phyloP scores from a whole-genome alignment of 768 basidiomycete species.

The Rhizopogon rudus region DNA sequence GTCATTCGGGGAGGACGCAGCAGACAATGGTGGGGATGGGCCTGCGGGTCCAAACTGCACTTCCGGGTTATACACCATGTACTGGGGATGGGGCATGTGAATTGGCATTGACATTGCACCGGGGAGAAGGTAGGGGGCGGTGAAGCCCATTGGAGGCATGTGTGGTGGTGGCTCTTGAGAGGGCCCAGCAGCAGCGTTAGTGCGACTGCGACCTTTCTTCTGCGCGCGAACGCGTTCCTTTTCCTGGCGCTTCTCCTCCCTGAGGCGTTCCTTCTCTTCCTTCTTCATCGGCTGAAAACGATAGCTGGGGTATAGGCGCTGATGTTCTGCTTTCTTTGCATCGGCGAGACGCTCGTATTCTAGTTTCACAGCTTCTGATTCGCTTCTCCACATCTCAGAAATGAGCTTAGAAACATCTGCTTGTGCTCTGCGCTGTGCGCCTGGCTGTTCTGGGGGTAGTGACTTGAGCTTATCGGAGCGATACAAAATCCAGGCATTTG shows the following conservation, averaged over 20 bases:
- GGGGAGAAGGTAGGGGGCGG: slow-evolving; percentile 1
- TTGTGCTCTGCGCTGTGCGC: slow-evolving; percentile 42
- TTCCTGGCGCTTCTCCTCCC: slow-evolving; percentile 35
- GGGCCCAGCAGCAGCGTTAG: slow-evolving; percentile 8
- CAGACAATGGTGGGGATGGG: slow-evolving; percentile 51
- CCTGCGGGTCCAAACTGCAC: slow-evolving; percentile 29
- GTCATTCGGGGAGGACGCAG: slow-evolving; percentile 41
- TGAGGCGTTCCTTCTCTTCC: slow-evolving; percentile 40
- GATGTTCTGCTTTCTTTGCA: slow-evolving; percentile 47
- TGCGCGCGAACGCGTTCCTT: slow-evolving; percentile 31
- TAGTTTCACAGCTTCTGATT: slow-evolving; percentile 40
- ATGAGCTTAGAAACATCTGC: slow-evolving; percentile 62
- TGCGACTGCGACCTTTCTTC: slow-evolving; percentile 16
- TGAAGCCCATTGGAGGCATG: not conserved
- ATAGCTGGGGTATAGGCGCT: slow-evolving; percentile 48
- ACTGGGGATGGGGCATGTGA: slow-evolving; percentile 14
- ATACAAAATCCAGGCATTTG: slow-evolving; percentile 83
- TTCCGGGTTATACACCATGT: slow-evolving; percentile 23
- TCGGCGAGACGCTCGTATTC: slow-evolving; percentile 53
- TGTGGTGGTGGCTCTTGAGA: not conserved
- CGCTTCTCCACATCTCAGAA: slow-evolving; percentile 58
- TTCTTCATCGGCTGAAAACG: slow-evolving; percentile 53
- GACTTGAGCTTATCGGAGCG: slow-evolving; percentile 53
- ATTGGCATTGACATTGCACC: slow-evolving; percentile 2
- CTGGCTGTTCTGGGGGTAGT: slow-evolving; percentile 31